Conservation (phyloP, 306 rosid species). For the Cyclanthera cordifolia region DNA sequence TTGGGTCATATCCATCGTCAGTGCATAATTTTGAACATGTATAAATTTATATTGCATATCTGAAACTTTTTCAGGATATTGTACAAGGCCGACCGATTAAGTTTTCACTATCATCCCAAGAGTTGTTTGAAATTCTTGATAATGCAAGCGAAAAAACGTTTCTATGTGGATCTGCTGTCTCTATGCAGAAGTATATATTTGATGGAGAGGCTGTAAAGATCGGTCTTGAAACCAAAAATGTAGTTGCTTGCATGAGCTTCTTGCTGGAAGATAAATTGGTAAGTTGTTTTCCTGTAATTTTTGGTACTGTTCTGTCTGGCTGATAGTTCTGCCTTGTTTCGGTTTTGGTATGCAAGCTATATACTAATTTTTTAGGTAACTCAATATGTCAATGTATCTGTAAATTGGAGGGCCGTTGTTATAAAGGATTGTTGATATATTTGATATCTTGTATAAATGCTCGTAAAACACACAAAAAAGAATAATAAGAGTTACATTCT, state of each 20-base stretch:
- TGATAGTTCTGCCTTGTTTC: background rate
- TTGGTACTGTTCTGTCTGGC: background rate
- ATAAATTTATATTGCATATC: constrained; percentile 13
- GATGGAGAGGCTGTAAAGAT: constrained; percentile 65
- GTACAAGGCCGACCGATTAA: constrained; percentile 45
- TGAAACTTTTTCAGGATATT: constrained; percentile 48
- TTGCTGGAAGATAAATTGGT: constrained; percentile 79
- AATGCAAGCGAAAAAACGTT: constrained; percentile 78
- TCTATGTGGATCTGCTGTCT: constrained; percentile 50
- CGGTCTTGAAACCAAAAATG: constrained; percentile 62
- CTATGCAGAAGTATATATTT: constrained; percentile 58
- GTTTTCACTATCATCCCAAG: constrained; percentile 53
- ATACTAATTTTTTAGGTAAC: background rate
- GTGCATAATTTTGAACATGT: background rate
- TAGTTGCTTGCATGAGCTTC: constrained; percentile 74
- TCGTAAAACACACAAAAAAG: background rate
- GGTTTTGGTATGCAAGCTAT: background rate
- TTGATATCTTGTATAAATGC: background rate
- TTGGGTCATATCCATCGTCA: constrained; percentile 2
- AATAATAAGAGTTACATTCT: background rate
- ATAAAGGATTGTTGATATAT: background rate
- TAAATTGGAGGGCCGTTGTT: background rate
- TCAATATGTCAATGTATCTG: background rate
- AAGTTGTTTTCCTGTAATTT: constrained; percentile 5
- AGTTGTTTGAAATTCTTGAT: constrained; percentile 58